Evolutionary conservation across 2,329 filamentous ascomycete species (phyloP), one percentile per base, ranked within the genome.

Genomic region (Dactylella cylindrospora): DNA sequence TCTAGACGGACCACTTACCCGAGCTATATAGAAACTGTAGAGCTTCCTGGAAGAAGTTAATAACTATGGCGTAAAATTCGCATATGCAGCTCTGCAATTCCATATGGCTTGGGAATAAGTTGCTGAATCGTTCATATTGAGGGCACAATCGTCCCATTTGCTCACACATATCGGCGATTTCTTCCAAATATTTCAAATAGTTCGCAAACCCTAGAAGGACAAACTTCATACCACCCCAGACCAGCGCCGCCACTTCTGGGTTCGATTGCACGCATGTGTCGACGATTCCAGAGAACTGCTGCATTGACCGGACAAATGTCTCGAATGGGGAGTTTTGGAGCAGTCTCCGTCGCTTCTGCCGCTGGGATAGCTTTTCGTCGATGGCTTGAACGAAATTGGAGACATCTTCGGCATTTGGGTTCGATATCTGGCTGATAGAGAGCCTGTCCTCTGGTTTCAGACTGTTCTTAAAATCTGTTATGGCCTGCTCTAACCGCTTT

Each of bases 201-300:
- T 61, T 61, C 9, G 40, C 43, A 26, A 53, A 61, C 26, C 41
- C 70, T 36, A 73, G 67, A 44, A 77, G 69, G 9, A 74, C 72
- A 25, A 77, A 60, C 52, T 73, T 73, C 2, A 76, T 66, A 31
- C 72, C 74, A 2, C 75, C 75, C 75, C 74, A 77, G 17, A 76
- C 69, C 3, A 76, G 67, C 2, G 72, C 72, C 7, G 75, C 72
- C 23, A 74, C 72, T 23, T 69, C 66, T 2, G 71, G 72, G 54
- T 74, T 64, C 0, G 74, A 71, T 1, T 72, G 74, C 3, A 73
- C 70, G 12, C 71, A 73, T 0, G 71, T 74, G n/a, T 73, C 71
- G 7, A 75, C 50, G 6, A 75, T 47, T 5, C 66, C 31, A 2
- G 71, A 72, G 41, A 76, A 76, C 1, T 71, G 67, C 12, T 73